Evolutionary conservation across 768 basidiomycete genomes (phyloP).

Genomic region (Hygrocybe punicea): DNA sequence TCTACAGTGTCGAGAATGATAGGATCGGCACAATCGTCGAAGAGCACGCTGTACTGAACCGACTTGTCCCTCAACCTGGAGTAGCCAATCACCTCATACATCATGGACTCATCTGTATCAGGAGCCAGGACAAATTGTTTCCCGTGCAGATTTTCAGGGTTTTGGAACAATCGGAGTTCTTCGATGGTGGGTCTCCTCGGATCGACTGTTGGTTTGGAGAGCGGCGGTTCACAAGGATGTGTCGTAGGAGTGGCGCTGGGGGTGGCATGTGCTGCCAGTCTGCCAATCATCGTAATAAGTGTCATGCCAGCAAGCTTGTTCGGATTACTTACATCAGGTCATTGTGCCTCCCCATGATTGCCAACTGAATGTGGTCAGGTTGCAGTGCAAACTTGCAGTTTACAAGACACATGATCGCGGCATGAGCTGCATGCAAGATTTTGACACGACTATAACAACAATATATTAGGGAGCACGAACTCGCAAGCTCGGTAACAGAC

Average conservation of each 20-base stretch:
- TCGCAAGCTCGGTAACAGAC: background rate
- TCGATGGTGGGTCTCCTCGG: conserved; percentile 3
- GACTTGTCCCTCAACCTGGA: background rate
- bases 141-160: conserved; percentile 4
- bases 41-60: conserved; percentile 4
- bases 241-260: background rate
- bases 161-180: conserved; percentile 7
- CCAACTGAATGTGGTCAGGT: conserved; percentile 3
- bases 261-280: background rate
- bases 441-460: conserved; percentile 1
- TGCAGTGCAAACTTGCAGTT: conserved; percentile 2
- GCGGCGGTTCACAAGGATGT: background rate
- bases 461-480: background rate
- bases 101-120: background rate
- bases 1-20: background rate
- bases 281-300: background rate
- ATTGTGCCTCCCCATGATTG: conserved; percentile 1
- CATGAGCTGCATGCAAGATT: conserved; percentile 7
- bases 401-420: conserved; percentile 3
- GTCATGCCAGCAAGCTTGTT: background rate
- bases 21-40: conserved; percentile 4
- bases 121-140: conserved; percentile 4
- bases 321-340: background rate
- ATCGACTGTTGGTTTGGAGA: conserved; percentile 1
- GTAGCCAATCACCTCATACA: conserved; percentile 5